Evolutionary conservation across 371 early-diverging fungal species (phyloP).

Genomic region (Fennellomyces sp.): DNA sequence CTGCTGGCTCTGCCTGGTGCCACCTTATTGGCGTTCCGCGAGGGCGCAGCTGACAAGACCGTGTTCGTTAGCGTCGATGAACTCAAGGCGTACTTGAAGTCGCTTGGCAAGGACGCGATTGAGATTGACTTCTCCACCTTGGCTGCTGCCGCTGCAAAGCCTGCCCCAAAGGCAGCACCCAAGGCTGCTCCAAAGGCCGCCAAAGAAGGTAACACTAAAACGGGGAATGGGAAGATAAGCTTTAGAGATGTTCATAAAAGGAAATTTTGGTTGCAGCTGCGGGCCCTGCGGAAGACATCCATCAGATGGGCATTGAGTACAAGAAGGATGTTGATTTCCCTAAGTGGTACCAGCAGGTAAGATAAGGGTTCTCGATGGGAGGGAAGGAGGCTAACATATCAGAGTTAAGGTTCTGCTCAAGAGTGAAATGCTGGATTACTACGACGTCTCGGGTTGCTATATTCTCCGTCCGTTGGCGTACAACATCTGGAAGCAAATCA

Average conservation of each 20-base stretch:
- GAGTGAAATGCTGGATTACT: conserved; percentile 99
- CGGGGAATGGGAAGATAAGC: neutral
- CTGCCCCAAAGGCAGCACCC: conserved; percentile 34
- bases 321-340: conserved; percentile 95
- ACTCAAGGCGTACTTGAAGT: conserved; percentile 48
- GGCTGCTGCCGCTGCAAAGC: conserved; percentile 40
- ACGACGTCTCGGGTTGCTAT: conserved; percentile 99
- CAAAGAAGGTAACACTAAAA: conserved; percentile 37
- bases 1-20: conserved; percentile 38
- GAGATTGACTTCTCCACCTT: conserved; percentile 52
- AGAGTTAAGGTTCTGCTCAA: conserved; percentile 85
- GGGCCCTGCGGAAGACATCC: conserved; percentile 47
- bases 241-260: neutral
- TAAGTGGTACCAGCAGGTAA: conserved; percentile 93
- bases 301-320: conserved; percentile 90
- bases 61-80: conserved; percentile 56
- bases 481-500: conserved; percentile 97
- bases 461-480: conserved; percentile 98
- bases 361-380: neutral
- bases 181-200: conserved; percentile 19
- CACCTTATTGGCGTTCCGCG: conserved; percentile 62
- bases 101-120: conserved; percentile 34
- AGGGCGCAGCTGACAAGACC: conserved; percentile 55
- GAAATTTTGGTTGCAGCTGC: conserved; percentile 5
- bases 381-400: neutral